Conservation (phyloP, 306 rosid genomes). For the Lathyrus aphaca region DNA sequence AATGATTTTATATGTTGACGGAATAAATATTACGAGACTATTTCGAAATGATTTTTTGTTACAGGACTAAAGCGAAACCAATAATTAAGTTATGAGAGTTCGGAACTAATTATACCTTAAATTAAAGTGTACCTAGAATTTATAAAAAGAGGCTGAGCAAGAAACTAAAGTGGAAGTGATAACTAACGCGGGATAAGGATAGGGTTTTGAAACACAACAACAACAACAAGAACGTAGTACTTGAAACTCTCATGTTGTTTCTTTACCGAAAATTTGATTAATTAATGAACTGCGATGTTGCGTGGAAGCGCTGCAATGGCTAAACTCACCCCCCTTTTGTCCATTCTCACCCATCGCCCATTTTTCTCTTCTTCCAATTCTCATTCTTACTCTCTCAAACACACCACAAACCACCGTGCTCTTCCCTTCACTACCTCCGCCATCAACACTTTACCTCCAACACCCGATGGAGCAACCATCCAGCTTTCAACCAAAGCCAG, state of each 20-base stretch:
- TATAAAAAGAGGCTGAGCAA: too few relatives aligned
- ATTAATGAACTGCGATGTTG: constrained; percentile 26
- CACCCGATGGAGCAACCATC: constrained; percentile 1
- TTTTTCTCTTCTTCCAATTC: constrained; percentile 5
- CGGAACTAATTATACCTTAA: too few relatives aligned
- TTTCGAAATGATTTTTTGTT: too few relatives aligned
- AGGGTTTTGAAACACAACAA: neutral
- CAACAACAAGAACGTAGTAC: neutral
- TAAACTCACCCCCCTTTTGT: constrained; percentile 53
- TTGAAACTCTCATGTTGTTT: neutral
- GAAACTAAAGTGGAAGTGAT: neutral
- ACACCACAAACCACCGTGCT: neutral
- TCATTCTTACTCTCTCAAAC: constrained; percentile 17
- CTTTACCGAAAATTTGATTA: neutral
- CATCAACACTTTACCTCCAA: constrained; percentile 37
- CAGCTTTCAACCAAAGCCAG: constrained; percentile 42
- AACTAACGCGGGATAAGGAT: neutral
- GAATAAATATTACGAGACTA: too few relatives aligned
- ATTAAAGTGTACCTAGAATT: too few relatives aligned
- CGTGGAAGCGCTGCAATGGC: constrained; percentile 41
- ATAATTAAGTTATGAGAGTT: too few relatives aligned
- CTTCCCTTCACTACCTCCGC: neutral
- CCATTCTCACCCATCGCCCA: constrained; percentile 47
- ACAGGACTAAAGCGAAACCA: too few relatives aligned
- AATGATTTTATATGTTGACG: too few relatives aligned